Base-by-base conservation (phyloP, 2,329 filamentous ascomycete genomes). In the Colletotrichum salicis region DNA sequence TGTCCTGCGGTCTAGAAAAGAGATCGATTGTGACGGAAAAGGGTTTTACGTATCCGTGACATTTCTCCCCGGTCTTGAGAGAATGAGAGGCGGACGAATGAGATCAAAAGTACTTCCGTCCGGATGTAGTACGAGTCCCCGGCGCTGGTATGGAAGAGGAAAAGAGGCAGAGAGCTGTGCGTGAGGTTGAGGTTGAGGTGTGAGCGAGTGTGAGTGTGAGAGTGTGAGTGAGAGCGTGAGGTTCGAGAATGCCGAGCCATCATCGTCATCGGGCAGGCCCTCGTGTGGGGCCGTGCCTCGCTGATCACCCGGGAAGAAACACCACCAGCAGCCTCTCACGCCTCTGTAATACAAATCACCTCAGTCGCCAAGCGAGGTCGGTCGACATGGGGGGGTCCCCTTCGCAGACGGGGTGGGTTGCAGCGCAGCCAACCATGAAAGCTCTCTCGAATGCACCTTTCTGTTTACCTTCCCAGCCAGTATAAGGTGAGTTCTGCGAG, bases 221-320 rank as follows among this genome's bases (percentile, higher is more conserved):
- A 27, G 24, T 27, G 24, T 2, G 24, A 27, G 13, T 41, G 37
- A 15, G 37, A 41, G 37, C 6, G 41, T 48, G 41, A 71, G 45
- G 54, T 60, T 55, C 29, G 55, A 69, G 11, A 56, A 45, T 35
- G 56, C 41, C 54, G 55, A 55, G 24, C 59, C 59, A 52, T 55
- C 65, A 37, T 64, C 65, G 69, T 71, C 69, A 71, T 71, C 65
- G 55, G 19, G 54, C 60, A 59, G 65, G 69, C 45, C 37, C 45
- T 64, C 11, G 31, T 31, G 45, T 64, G 69, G 69, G 65, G 59
- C 69, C 65, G 59, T 37, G 45, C 45, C 45, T 69, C 58, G 54
- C 31, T 48, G 52, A 69, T 68, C 54, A 55, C 10, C 54, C 58
- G 55, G 58, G 58, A 52, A 54, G 48, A 24, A 35, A 27, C 33